phyloP scores from a whole-genome alignment of 805 yeast genomes.

The Metschnikowia drakensbergensis region DNA sequence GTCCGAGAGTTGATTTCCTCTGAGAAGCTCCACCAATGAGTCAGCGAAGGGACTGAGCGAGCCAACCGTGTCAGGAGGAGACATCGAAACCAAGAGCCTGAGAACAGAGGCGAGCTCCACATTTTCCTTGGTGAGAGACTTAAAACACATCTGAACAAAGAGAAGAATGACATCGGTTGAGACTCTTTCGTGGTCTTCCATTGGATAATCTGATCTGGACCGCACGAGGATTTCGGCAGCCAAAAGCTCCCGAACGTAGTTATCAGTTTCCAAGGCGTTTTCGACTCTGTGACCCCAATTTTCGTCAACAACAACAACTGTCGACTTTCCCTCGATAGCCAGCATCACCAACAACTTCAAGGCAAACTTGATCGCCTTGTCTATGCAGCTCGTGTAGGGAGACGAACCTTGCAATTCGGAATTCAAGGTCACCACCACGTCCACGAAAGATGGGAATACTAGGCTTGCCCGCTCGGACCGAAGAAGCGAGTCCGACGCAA shows the following conservation, averaged over 20 bases:
- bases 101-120: constrained; percentile 35
- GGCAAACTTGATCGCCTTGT: constrained; percentile 42
- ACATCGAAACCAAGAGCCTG: constrained; percentile 29
- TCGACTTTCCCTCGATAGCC: constrained; percentile 46
- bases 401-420: constrained; percentile 20
- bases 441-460: constrained; percentile 55
- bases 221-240: constrained; percentile 19
- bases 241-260: constrained; percentile 36
- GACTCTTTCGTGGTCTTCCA: constrained; percentile 16
- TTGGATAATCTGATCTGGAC: constrained; percentile 16
- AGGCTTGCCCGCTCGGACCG: constrained; percentile 25
- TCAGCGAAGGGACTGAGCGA: constrained; percentile 18
- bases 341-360: constrained; percentile 64
- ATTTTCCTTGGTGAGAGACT: constrained; percentile 29
- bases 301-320: constrained; percentile 64
- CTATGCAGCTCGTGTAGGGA: background rate
- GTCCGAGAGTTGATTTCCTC: constrained; percentile 21
- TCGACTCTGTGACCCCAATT: constrained; percentile 71
- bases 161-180: constrained; percentile 13
- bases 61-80: constrained; percentile 26
- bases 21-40: constrained; percentile 24
- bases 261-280: constrained; percentile 64
- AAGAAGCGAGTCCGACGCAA: constrained; percentile 29
- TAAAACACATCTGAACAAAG: constrained; percentile 33
- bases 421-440: constrained; percentile 28